Base-by-base conservation (phyloP, 345 rosid genomes). In the Syzygium jambos region DNA sequence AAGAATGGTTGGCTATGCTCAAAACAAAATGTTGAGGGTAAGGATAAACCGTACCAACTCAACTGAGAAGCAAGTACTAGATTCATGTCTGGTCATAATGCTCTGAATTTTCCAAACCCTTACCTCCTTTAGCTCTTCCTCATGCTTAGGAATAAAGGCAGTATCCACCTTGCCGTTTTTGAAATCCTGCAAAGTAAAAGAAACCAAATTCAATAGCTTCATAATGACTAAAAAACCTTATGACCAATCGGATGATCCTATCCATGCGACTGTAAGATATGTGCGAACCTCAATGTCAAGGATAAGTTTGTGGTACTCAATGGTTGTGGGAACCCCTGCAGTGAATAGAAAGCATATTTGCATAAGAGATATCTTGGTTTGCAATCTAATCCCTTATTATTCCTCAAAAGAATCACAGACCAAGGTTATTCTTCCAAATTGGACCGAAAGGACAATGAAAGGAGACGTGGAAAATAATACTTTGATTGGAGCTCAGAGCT, bases 101-200 rank as follows among this genome's bases (percentile, higher is more conserved):
- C 89, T 29, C 87, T 88, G 25, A 73, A 38, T 73, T 73, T 73
- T 38, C 49, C 14, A 73, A 73, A 73, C 82, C 46, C 82, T 84
- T 91, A 98, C 99, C 91, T 91, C 99, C 73, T 89, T 92, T 87
- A 98, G 90, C 91, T 98, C 99, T 59, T 96, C 92, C 90, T 98
- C 99, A 84, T 98, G 99, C 92, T 98, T 96, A 68, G 95, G 95
- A 87, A 98, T 96, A 93, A 98, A 98, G 82, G 99, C 97, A n/a
- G 99, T 98, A 89, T 98, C 99, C 87, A 98, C 99, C 84, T 95
- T 98, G 89, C 99, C 98, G 84, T 94, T 93, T 92, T 78, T 96
- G 93, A 98, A 98, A 92, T 96, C 99, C 99, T 98, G 93, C 65
- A 85, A 15, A 51, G 80, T 19, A 78, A 54, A 85, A 89, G 54